Percentiles rank a stretch among this genome's conserved stretches.
Conservation (phyloP, 805 yeast genomes). For the Ogataea allantospora region DNA sequence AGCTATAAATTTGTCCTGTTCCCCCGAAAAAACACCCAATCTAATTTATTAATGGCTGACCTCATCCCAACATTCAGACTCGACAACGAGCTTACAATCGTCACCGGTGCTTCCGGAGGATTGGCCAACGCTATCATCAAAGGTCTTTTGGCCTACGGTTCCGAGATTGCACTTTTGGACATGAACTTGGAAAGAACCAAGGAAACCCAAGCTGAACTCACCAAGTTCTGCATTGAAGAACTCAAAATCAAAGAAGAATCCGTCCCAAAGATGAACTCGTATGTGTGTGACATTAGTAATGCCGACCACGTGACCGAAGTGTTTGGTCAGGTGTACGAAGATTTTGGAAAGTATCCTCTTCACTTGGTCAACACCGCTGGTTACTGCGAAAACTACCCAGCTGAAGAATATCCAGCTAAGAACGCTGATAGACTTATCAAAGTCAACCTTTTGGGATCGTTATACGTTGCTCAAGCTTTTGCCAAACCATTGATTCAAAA, state of each 20-base stretch:
- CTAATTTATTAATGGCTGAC: conserved; percentile 27
- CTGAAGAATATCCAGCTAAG: conserved; percentile 69
- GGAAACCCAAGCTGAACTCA: conserved; percentile 49
- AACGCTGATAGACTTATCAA: conserved; percentile 67
- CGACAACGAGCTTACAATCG: conserved; percentile 67
- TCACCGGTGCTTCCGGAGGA: conserved; percentile 85
- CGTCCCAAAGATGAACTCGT: conserved; percentile 49
- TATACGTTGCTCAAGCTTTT: conserved; percentile 70
- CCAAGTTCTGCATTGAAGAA: conserved; percentile 29
- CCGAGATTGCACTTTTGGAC: conserved; percentile 71
- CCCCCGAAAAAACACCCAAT: not conserved
- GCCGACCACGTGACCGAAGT: conserved; percentile 55
- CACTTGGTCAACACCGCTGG: conserved; percentile 80
- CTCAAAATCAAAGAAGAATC: conserved; percentile 26
- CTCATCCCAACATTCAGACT: conserved; percentile 63
- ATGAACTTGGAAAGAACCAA: conserved; percentile 59
- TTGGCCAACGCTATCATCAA: conserved; percentile 62
- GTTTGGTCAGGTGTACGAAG: conserved; percentile 52
- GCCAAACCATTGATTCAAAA: conserved; percentile 64
- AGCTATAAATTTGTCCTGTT: conserved; percentile 1
- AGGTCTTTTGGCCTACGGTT: conserved; percentile 73
- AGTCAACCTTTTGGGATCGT: conserved; percentile 73
- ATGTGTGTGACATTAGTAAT: conserved; percentile 75
- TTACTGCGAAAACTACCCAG: conserved; percentile 76
- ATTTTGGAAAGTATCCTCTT: conserved; percentile 61